Evolutionary conservation across 1,284 basidiomycete species (phyloP), one percentile per base, ranked within the genome.

Genomic region (Wolfiporia cocos): DNA sequence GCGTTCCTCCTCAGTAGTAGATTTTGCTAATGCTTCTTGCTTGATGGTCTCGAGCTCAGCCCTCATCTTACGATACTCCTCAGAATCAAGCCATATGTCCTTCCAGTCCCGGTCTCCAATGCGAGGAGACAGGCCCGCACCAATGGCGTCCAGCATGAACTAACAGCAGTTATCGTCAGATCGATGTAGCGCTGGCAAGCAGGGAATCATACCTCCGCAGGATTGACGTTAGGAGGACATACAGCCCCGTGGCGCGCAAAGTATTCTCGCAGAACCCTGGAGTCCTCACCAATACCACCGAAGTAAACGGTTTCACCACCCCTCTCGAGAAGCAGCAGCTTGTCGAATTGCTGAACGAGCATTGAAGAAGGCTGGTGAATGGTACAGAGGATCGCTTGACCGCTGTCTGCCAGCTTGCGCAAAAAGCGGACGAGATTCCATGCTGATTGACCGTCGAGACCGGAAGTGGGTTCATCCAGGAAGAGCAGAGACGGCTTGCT

Each of bases 371-470:
- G 86, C 55, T 89, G 86, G 56, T 94, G 92, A 51, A 87, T 86
- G 2, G 66, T 67, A 74, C 86, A 67, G 65, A 86, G 47, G 74
- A 85, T 86, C 15, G 90, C 88, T 62, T 93, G 90, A 3, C 93
- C 92, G 56, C 82, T 81, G 51, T 86, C 78, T 4, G 90, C 89
- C 24, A 95, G 76, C 58, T 91, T 91, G 21, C 84, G 74, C 41
- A 95, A 65, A 69, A 94, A 86, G 19, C 86, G 79, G 32, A 93
- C 78, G 34, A 94, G 70, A 54, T 86, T 85, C 82, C 83, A 92
- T 1, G 92, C 90, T 37, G 81, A 77, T 56, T 87, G 90, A 11
- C 84, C 86, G 56, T 94, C 91, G 37, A 64, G 46, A 38, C 64
- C 61, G 2, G 75, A 78, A 1, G 71, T 76, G 2, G 67, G 66